These are phyloP conservation scores for Euphorbia celastroides DNA, from an alignment of 441 rosid genomes.

Conservation along the genomic window DNA sequence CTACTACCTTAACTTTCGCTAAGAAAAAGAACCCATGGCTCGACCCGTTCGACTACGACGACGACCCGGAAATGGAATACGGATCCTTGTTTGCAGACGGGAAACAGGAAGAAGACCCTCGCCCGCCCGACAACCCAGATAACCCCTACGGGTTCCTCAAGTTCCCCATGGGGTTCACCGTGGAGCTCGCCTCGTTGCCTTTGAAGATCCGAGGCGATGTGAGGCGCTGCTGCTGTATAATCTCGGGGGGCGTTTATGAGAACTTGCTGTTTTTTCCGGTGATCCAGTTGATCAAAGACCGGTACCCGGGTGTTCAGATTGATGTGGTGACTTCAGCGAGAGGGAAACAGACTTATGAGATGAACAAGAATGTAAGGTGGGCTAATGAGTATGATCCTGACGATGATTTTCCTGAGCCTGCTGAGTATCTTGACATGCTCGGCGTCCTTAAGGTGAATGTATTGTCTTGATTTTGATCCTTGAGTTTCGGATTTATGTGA, in stretches of 20 bases:
- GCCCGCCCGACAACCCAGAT: slow-evolving; percentile 71
- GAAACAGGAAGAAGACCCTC: slow-evolving; percentile 85
- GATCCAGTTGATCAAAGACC: slow-evolving; percentile 80
- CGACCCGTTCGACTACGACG: slow-evolving; percentile 76
- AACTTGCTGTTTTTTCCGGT: slow-evolving; percentile 77
- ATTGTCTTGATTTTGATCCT: neutral
- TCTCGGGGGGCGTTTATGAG: slow-evolving; percentile 94
- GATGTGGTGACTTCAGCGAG: slow-evolving; percentile 64
- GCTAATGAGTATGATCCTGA: slow-evolving; percentile 76
- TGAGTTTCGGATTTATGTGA: too few relatives aligned
- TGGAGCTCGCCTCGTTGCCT: slow-evolving; percentile 70
- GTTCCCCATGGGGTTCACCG: slow-evolving; percentile 70
- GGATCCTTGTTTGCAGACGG: slow-evolving; percentile 77
- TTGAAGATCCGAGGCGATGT: slow-evolving; percentile 90
- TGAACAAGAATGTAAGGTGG: slow-evolving; percentile 96
- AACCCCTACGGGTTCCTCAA: slow-evolving; percentile 90
- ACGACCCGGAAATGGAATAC: slow-evolving; percentile 64
- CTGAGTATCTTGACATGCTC: slow-evolving; percentile 71
- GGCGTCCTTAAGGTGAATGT: slow-evolving; percentile 66
- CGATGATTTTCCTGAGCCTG: slow-evolving; percentile 86
- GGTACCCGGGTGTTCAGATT: slow-evolving; percentile 87
- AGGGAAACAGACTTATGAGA: slow-evolving; percentile 86
- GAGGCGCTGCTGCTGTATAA: slow-evolving; percentile 74
- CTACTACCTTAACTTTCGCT: slow-evolving; percentile 24
- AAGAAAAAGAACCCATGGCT: slow-evolving; percentile 82